Evolutionary conservation across 1,139 yeast genomes (phyloP).

Genomic region (Saccharomyces pastorianus): DNA sequence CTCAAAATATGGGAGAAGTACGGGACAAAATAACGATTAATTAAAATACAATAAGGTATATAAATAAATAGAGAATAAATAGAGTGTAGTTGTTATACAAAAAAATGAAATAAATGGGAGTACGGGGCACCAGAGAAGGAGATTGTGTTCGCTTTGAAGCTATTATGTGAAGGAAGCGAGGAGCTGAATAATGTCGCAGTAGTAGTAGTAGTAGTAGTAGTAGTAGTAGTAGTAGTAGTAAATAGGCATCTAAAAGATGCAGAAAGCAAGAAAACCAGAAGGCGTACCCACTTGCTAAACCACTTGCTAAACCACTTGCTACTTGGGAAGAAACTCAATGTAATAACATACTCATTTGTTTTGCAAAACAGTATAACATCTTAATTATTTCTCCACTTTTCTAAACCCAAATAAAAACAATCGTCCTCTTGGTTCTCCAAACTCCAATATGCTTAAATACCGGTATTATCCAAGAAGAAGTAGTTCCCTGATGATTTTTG

Average conservation of each 20-base stretch:
- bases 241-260: not conserved
- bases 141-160: not conserved
- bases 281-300: too few species aligned
- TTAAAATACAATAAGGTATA: not conserved
- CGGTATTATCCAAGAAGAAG: conserved; percentile 77
- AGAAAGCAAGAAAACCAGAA: too few species aligned
- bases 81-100: not conserved
- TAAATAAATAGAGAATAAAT: not conserved
- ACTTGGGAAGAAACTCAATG: not conserved
- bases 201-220: too few species aligned
- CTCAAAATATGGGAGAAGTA: too few species aligned
- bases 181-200: not conserved
- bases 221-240: too few species aligned
- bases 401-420: not conserved
- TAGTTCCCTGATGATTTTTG: conserved; percentile 87
- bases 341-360: not conserved
- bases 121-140: not conserved
- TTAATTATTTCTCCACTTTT: not conserved
- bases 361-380: not conserved
- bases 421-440: not conserved
- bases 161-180: not conserved
- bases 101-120: not conserved
- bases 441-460: conserved; percentile 25
- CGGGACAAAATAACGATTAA: not conserved
- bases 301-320: not conserved